phyloP scores from a whole-genome alignment of 1,139 yeast genomes.

The Nakaseomyces uthaithaninus region DNA sequence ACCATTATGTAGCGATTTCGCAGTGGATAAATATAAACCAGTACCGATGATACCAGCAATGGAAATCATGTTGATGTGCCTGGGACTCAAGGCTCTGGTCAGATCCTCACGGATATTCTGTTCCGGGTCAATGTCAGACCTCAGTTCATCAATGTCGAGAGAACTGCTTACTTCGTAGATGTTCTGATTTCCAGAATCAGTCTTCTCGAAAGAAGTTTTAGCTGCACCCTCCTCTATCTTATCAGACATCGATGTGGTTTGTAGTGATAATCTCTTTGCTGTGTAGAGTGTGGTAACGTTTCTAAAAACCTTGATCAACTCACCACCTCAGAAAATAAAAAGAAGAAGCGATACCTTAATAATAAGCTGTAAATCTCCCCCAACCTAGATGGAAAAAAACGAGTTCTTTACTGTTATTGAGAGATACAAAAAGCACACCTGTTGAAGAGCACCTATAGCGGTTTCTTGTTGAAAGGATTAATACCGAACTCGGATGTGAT shows the following conservation, averaged over 20 bases:
- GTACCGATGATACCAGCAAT: slow-evolving; percentile 63
- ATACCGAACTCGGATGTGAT: no score
- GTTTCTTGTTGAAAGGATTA: no score
- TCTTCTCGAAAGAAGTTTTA: neutral
- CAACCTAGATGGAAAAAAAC: no score
- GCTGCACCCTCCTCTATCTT: neutral
- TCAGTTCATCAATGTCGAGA: slow-evolving; percentile 7
- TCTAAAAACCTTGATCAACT: no score
- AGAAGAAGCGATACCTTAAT: no score
- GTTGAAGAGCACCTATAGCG: no score
- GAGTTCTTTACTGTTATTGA: no score
- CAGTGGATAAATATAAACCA: slow-evolving; percentile 56
- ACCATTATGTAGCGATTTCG: slow-evolving; percentile 49
- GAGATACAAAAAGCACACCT: no score
- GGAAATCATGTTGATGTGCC: slow-evolving; percentile 56
- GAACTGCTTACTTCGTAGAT: slow-evolving; percentile 8
- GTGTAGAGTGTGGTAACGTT: neutral
- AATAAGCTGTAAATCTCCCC: no score
- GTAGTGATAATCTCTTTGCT: neutral
- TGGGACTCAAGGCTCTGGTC: slow-evolving; percentile 39
- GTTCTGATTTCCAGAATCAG: slow-evolving; percentile 6
- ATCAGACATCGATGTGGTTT: neutral
- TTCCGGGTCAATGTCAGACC: slow-evolving; percentile 12
- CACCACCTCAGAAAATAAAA: no score
- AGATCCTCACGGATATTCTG: slow-evolving; percentile 20